Percentiles rank a stretch among this genome's conserved stretches.
These are phyloP conservation scores for Leavenworthia alabamica DNA, from an alignment of 345 rosid species.

Conservation along the genomic window DNA sequence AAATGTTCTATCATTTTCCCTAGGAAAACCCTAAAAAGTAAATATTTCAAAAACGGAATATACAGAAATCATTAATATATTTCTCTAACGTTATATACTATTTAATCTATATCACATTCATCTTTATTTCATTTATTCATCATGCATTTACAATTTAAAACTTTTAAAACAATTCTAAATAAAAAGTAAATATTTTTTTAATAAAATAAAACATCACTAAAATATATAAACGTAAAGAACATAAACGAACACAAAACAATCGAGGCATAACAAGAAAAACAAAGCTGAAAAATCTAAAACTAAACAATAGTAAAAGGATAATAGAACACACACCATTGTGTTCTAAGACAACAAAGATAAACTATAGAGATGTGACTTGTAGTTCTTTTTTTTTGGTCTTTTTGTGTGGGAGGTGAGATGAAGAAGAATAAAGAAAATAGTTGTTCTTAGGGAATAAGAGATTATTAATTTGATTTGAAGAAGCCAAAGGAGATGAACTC, in stretches of 20 bases:
- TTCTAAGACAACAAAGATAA: conserved; percentile 15
- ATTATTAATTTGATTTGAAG: conserved; percentile 47
- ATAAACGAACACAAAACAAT: not conserved
- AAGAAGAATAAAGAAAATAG: conserved; percentile 34
- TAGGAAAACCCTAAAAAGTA: no score
- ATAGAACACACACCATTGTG: conserved; percentile 25
- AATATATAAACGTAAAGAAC: no score
- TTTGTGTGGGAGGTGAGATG: conserved; percentile 28
- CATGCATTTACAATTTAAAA: not conserved
- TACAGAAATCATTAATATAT: no score
- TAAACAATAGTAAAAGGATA: not conserved
- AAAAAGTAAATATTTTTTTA: no score
- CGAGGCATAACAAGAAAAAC: no score
- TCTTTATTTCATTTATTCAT: not conserved
- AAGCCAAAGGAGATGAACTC: conserved; percentile 30
- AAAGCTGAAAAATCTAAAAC: no score
- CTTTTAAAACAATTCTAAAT: not conserved
- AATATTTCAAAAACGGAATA: no score
- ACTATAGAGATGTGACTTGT: not conserved
- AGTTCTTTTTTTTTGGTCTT: not conserved
- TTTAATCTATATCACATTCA: not conserved
- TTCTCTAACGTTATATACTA: no score
- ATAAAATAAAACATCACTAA: no score
- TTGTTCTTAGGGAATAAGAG: conserved; percentile 32
- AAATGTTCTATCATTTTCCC: no score